These are phyloP conservation scores for Trifolium dubium DNA, from an alignment of 306 rosid species.

Conservation along the genomic window DNA sequence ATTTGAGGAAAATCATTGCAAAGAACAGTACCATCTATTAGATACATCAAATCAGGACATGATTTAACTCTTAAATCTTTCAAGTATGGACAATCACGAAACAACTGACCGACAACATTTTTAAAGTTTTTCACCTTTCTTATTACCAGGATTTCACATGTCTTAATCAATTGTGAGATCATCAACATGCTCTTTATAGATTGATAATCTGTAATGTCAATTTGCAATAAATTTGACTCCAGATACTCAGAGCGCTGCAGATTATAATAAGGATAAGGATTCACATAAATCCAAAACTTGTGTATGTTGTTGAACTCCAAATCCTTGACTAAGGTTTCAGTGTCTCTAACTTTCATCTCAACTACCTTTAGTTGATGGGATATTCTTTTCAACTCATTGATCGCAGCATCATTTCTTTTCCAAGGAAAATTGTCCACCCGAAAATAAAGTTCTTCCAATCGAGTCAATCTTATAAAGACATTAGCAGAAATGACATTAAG, in stretches of 20 bases:
- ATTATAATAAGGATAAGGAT: not conserved
- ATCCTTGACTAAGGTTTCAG: not conserved
- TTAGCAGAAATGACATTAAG: conserved; percentile 18
- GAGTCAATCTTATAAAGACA: not conserved
- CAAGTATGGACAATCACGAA: not conserved
- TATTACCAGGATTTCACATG: conserved; percentile 27
- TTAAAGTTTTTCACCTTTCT: conserved; percentile 2
- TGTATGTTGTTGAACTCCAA: conserved; percentile 2
- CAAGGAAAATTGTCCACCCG: conserved; percentile 14
- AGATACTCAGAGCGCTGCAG: not conserved
- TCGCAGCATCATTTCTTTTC: not conserved
- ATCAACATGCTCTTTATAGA: not conserved
- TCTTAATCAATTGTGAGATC: conserved; percentile 4
- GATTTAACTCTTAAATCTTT: too few relatives aligned
- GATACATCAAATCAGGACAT: too few relatives aligned
- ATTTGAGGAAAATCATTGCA: too few relatives aligned
- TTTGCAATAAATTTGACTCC: conserved; percentile 10
- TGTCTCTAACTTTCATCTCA: not conserved
- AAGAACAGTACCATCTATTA: too few relatives aligned
- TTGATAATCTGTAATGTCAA: not conserved
- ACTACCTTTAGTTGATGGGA: conserved; percentile 20
- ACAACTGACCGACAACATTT: not conserved
- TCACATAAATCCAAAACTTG: conserved; percentile 33
- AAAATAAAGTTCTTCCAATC: conserved; percentile 39
- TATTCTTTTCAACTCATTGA: conserved; percentile 8